Evolutionary conservation across 176 grass and related monocot species (phyloP), one percentile per base, ranked within the genome.

Genomic region (Puccinellia tenuiflora): DNA sequence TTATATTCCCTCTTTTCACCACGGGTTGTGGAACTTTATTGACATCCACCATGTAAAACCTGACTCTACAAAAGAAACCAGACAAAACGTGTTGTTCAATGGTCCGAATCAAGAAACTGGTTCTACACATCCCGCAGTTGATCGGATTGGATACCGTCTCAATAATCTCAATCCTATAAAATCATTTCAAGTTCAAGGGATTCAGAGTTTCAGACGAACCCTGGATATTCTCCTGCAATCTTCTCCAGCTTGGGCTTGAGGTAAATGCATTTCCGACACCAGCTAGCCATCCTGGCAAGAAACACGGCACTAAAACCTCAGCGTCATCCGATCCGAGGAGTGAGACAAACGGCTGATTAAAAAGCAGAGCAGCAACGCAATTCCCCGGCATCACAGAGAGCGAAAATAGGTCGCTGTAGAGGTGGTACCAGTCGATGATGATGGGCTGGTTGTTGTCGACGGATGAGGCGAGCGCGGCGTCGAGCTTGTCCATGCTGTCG

Each of bases 201-300:
- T 38, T 51, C 5, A 68, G 17, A n/a, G n/a, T n/a, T n/a, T 51
- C 5, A 69, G 33, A 91, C 84, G 1, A 38, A 99, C 96, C 91
- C 87, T 74, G 91, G 96, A 55, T 67, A 85, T 84, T 99, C 91
- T 12, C 89, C 89, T 65, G 96, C 91, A n/a, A 96, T 80, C 84
- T 99, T 99, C 93, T 99, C 96, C 73, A 99, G 77, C 80, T 88
- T 96, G 48, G 96, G 93, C 85, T 87, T 93, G 50, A 96, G 79
- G 90, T 99, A 99, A 29, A 99, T 99, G 89, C 93, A 99, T 87
- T 99, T 99, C 65, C 93, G 81, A 54, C 96, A 96, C 96, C 96
- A 99, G 60, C 72, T 60, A 39, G 96, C 93, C 93, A 96, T 96
- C 96, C 96, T 99, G 52, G 17, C 1, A 80, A 81, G 31, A 77